Percentiles rank a stretch among this genome's conserved stretches.
These are phyloP conservation scores for Combretum micranthum DNA, from an alignment of 345 rosid genomes.

Conservation along the genomic window DNA sequence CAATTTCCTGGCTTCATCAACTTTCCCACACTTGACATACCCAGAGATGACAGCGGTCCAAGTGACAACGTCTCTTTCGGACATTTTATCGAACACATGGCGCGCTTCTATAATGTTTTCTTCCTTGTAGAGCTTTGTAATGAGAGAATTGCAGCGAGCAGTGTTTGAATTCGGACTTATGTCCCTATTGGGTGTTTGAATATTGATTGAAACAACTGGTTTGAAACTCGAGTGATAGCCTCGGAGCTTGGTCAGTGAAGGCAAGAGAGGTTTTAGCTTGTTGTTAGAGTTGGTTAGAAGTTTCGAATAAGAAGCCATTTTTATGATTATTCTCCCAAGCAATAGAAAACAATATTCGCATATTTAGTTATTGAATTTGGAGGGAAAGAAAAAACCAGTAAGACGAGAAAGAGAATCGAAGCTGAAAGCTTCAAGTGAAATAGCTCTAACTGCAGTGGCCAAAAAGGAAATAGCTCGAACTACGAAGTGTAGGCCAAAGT, in stretches of 20 bases:
- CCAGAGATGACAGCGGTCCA: constrained; percentile 67
- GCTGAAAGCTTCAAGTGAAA: too few species aligned
- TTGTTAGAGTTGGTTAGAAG: too few species aligned
- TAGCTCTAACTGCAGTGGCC: too few species aligned
- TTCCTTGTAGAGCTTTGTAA: constrained; percentile 33
- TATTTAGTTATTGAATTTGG: too few species aligned
- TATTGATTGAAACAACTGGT: constrained; percentile 2
- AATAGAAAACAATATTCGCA: too few species aligned
- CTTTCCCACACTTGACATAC: constrained; percentile 42
- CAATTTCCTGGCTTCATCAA: constrained; percentile 51
- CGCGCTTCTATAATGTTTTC: constrained; percentile 49
- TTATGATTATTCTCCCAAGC: too few species aligned
- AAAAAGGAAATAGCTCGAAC: too few species aligned
- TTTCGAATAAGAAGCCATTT: too few species aligned
- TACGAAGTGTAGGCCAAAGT: too few species aligned
- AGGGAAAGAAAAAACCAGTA: too few species aligned
- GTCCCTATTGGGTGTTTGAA: constrained; percentile 16
- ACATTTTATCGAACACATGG: constrained; percentile 53
- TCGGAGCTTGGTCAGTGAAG: background rate
- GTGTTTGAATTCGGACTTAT: constrained; percentile 17
- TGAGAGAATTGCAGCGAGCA: constrained; percentile 42
- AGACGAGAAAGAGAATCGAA: too few species aligned
- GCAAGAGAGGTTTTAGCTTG: too few species aligned
- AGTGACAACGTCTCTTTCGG: constrained; percentile 48
- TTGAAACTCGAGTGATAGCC: constrained; percentile 4